A percentile compares a stretch with the other conserved stretches of the same genome.
phyloP scores from a whole-genome alignment of 495 filamentous ascomycete genomes.

The Thermothielavioides terrestris region DNA sequence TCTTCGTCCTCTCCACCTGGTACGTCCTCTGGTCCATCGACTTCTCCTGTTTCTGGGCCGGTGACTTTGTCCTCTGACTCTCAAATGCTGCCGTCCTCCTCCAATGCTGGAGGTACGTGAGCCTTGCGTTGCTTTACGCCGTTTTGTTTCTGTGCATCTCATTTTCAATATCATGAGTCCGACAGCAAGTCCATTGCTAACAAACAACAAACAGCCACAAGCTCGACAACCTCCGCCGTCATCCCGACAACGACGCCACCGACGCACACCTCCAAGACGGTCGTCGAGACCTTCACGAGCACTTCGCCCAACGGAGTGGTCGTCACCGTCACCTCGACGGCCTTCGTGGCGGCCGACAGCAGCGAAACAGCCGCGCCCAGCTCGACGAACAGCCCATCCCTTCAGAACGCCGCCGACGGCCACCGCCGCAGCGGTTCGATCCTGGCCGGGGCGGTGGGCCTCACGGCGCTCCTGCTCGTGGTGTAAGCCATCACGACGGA shows the following conservation, averaged over 20 bases:
- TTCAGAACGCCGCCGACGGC: conserved; percentile 28
- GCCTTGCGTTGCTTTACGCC: conserved; percentile 3
- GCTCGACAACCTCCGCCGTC: conserved; percentile 5
- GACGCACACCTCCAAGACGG: conserved; percentile 11
- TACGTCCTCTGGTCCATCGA: conserved; percentile 9
- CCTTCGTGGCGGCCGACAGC: conserved; percentile 18
- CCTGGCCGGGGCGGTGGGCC: conserved; percentile 24
- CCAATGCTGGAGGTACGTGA: conserved; percentile 22
- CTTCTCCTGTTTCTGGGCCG: conserved; percentile 11
- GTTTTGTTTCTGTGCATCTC: neutral
- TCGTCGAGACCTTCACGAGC: conserved; percentile 25
- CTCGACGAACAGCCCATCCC: conserved; percentile 15
- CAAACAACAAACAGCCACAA: conserved; percentile 11
- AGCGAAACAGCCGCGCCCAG: conserved; percentile 2
- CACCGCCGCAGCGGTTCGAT: conserved; percentile 13
- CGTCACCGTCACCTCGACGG: conserved; percentile 20
- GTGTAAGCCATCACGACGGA: neutral
- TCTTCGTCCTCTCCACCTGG: conserved; percentile 2
- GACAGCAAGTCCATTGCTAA: neutral
- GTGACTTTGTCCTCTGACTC: conserved; percentile 1
- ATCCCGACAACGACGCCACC: conserved; percentile 2
- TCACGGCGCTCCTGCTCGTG: conserved; percentile 10
- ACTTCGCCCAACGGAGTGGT: conserved; percentile 32
- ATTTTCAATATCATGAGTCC: no score
- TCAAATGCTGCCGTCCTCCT: conserved; percentile 13